Conservation (phyloP, 306 rosid species). For the Rubus idaeus region DNA sequence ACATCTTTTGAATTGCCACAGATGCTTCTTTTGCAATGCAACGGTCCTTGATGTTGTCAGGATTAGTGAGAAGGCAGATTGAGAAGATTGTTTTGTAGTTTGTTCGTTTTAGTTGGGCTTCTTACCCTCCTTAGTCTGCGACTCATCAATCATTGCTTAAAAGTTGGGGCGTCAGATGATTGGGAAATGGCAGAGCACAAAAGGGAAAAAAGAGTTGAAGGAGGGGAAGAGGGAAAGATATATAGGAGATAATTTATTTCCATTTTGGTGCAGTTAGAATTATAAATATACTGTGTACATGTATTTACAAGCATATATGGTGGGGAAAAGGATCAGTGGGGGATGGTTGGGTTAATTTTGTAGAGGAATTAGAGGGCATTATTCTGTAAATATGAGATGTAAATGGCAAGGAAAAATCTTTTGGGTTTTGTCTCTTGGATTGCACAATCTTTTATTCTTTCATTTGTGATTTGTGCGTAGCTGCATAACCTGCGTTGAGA, state of each 20-base stretch:
- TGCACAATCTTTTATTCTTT: background rate
- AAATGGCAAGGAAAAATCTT: slow-evolving; percentile 51
- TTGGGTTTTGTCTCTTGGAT: slow-evolving; percentile 16
- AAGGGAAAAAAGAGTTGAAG: background rate
- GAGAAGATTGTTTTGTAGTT: slow-evolving; percentile 20
- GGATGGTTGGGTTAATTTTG: slow-evolving; percentile 54
- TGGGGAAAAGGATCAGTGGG: slow-evolving; percentile 22
- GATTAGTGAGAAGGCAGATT: slow-evolving; percentile 41
- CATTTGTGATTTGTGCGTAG: slow-evolving; percentile 6
- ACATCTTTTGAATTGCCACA: slow-evolving; percentile 94
- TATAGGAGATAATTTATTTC: slow-evolving; percentile 6
- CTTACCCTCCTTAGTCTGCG: background rate
- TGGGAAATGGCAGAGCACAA: slow-evolving; percentile 24
- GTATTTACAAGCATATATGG: slow-evolving; percentile 2
- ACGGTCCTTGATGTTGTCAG: slow-evolving; percentile 60
- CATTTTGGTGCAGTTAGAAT: slow-evolving; percentile 6
- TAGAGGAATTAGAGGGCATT: slow-evolving; percentile 51
- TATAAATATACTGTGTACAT: slow-evolving; percentile 12
- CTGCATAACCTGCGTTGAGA: background rate
- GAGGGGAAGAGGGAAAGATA: background rate
- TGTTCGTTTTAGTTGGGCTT: background rate
- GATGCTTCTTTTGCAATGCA: slow-evolving; percentile 98
- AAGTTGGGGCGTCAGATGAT: slow-evolving; percentile 16
- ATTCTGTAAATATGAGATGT: slow-evolving; percentile 87
- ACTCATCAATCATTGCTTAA: slow-evolving; percentile 1